phyloP scores from a whole-genome alignment of 345 rosid species.

The Gossypium mustelinum region DNA sequence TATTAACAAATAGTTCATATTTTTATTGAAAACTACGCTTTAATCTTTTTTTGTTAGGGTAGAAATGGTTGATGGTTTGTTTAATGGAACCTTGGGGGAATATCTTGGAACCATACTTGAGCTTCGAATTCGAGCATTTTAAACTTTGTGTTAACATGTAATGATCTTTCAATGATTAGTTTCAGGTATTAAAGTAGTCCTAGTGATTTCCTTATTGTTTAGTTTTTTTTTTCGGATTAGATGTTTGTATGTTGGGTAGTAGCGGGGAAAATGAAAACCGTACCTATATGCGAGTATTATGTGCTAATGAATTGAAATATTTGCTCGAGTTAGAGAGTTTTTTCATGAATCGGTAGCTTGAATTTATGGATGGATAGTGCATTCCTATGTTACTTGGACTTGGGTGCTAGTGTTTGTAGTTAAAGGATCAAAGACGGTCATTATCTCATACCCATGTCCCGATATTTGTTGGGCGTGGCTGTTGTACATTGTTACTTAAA shows the following conservation, averaged over 20 bases:
- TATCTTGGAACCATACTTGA: background rate
- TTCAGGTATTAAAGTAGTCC: background rate
- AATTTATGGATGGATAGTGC: background rate
- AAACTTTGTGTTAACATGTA: too few species aligned
- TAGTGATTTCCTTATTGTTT: background rate
- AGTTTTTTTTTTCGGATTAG: background rate
- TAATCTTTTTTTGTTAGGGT: background rate
- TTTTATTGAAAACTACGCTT: background rate
- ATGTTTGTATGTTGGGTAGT: background rate
- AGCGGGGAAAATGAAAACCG: background rate
- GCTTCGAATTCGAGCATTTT: background rate
- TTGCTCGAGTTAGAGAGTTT: background rate
- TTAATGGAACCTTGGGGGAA: background rate
- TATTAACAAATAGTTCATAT: background rate
- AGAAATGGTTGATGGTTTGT: background rate
- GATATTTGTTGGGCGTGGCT: background rate
- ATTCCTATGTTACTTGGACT: background rate
- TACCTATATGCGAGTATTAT: background rate
- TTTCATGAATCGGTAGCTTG: background rate
- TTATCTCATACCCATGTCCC: background rate
- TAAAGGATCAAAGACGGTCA: background rate
- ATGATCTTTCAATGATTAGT: conserved; percentile 1
- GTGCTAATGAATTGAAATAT: background rate
- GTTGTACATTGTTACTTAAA: background rate
- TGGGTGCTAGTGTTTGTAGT: background rate